Conservation (phyloP, 345 rosid species). For the Boechera divaricarpa region DNA sequence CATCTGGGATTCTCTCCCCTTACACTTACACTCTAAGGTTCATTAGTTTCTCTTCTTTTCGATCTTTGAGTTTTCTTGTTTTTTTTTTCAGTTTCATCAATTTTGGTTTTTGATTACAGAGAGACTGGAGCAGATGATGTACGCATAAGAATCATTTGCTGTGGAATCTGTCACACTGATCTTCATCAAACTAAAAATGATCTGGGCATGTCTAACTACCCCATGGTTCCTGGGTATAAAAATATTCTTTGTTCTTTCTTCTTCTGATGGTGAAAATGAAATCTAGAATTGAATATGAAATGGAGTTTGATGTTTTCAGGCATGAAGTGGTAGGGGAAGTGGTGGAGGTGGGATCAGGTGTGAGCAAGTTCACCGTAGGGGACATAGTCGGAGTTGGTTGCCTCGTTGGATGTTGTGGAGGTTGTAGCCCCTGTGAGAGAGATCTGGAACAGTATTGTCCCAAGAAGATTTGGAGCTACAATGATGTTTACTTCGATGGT, state of each 20-base stretch:
- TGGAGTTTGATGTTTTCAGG: conserved; percentile 41
- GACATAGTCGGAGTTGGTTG: conserved; percentile 71
- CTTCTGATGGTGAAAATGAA: background rate
- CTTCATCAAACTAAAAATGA: conserved; percentile 71
- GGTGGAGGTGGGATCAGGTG: conserved; percentile 66
- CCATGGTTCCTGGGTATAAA: conserved; percentile 80
- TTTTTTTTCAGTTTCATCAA: background rate
- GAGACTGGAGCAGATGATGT: conserved; percentile 82
- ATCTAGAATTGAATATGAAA: background rate
- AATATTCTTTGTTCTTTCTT: background rate
- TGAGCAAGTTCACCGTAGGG: conserved; percentile 54
- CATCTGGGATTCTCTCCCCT: conserved; percentile 75
- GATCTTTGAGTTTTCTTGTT: background rate
- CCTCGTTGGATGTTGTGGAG: conserved; percentile 61
- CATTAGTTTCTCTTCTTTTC: background rate
- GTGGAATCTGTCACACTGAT: conserved; percentile 84
- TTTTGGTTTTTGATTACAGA: conserved; percentile 42
- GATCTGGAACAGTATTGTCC: conserved; percentile 67
- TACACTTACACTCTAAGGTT: conserved; percentile 70
- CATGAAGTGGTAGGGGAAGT: conserved; percentile 88
- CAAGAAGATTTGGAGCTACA: conserved; percentile 64
- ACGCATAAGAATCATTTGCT: conserved; percentile 56
- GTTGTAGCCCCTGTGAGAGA: conserved; percentile 54
- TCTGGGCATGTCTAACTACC: conserved; percentile 67
- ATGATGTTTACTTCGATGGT: conserved; percentile 59